A percentile compares a stretch with the other conserved stretches of the same genome.
These are phyloP conservation scores for Trichosanthes cucumerina DNA, from an alignment of 306 rosid genomes.

Conservation along the genomic window DNA sequence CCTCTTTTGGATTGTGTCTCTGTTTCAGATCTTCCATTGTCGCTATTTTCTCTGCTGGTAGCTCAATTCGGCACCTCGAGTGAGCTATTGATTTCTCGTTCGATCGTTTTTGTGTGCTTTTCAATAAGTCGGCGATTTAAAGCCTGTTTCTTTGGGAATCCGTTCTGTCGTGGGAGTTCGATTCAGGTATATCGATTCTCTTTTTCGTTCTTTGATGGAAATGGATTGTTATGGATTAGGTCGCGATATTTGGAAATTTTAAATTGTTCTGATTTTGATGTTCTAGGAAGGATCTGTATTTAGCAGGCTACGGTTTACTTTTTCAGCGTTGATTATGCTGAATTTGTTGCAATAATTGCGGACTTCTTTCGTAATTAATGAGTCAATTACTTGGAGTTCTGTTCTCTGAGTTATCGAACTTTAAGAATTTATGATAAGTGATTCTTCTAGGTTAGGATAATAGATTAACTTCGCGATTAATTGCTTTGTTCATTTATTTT, in stretches of 20 bases:
- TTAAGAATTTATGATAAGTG: not conserved
- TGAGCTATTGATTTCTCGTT: conserved; percentile 22
- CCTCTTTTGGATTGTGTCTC: not conserved
- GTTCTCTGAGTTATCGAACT: conserved; percentile 4
- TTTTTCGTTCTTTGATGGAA: not conserved
- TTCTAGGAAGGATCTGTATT: conserved; percentile 10
- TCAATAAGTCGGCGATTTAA: conserved; percentile 18
- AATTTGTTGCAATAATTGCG: conserved; percentile 6
- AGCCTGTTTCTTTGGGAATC: conserved; percentile 19
- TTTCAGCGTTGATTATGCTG: conserved; percentile 5
- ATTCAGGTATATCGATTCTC: conserved; percentile 30
- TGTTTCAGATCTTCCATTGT: conserved; percentile 29
- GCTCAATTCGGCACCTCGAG: conserved; percentile 21
- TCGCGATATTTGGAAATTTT: conserved; percentile 13
- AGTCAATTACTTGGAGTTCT: not conserved
- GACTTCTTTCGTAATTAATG: conserved; percentile 4
- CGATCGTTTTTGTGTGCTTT: conserved; percentile 6
- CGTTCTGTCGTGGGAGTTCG: conserved; percentile 5
- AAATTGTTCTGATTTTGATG: not conserved
- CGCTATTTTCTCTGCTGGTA: conserved; percentile 22
- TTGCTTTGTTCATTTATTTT: conserved; percentile 8
- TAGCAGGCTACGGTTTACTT: conserved; percentile 10
- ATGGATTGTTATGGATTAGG: conserved; percentile 12
- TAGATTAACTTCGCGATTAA: conserved; percentile 3
- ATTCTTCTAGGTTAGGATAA: not conserved